Evolutionary conservation across 352 stramenopile species (phyloP).

Genomic region (Phytophthora pini): DNA sequence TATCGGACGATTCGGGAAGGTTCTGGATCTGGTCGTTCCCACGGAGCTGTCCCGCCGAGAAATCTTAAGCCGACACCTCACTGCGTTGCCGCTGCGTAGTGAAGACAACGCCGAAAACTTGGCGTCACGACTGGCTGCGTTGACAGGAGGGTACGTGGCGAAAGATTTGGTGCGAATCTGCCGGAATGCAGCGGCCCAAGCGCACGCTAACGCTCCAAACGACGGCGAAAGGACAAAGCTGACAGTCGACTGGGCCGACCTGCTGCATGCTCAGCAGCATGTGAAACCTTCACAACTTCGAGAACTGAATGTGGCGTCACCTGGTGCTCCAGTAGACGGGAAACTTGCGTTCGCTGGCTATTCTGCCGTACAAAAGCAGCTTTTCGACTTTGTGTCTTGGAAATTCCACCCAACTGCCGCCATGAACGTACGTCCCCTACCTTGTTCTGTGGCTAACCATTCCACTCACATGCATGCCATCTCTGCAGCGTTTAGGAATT

Average conservation of each 20-base stretch:
- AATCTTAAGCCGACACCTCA: slow-evolving; percentile 59
- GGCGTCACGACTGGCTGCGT: slow-evolving; percentile 48
- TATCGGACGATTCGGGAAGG: slow-evolving; percentile 61
- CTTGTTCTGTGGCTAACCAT: background rate
- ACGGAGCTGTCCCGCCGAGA: slow-evolving; percentile 59
- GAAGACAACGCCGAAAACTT: slow-evolving; percentile 15
- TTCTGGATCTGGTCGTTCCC: slow-evolving; percentile 68
- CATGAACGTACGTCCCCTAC: slow-evolving; percentile 57
- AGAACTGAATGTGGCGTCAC: slow-evolving; percentile 76
- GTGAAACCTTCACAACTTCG: slow-evolving; percentile 79
- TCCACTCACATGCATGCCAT: slow-evolving; percentile 14
- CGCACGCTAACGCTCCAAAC: slow-evolving; percentile 21
- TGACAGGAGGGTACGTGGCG: slow-evolving; percentile 80
- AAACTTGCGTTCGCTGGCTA: slow-evolving; percentile 71
- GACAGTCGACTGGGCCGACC: slow-evolving; percentile 46
- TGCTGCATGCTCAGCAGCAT: slow-evolving; percentile 58
- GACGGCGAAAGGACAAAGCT: background rate
- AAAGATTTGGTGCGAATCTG: slow-evolving; percentile 82
- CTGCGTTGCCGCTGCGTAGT: slow-evolving; percentile 30
- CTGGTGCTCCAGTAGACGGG: slow-evolving; percentile 27
- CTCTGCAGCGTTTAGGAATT: slow-evolving; percentile 63
- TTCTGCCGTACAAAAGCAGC: slow-evolving; percentile 53
- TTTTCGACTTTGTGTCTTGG: slow-evolving; percentile 71
- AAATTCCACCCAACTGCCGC: slow-evolving; percentile 68
- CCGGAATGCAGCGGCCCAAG: slow-evolving; percentile 57